These are phyloP conservation scores for Strigomonas culicis DNA, from an alignment of 208 protist species.

Conservation along the genomic window DNA sequence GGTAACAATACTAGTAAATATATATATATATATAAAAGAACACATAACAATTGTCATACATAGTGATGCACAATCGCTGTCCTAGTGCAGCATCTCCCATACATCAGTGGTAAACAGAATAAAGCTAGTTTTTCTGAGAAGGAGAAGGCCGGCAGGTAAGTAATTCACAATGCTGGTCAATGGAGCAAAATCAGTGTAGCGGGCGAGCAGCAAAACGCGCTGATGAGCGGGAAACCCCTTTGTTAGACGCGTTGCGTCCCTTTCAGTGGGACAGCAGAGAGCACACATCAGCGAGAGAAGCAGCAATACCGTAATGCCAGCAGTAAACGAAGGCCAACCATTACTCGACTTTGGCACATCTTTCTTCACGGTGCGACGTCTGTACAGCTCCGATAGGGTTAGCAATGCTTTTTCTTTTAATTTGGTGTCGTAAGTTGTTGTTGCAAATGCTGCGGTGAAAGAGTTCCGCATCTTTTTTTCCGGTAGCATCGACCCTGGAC, in stretches of 20 bases:
- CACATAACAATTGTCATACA: not conserved
- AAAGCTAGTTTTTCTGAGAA: not conserved
- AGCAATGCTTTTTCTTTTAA: not conserved
- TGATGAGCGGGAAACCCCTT: not conserved
- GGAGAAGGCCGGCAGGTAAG: not conserved
- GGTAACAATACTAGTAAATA: conserved; percentile 1
- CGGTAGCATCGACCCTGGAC: conserved; percentile 26
- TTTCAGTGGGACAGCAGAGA: not conserved
- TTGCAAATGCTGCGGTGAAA: conserved; percentile 14
- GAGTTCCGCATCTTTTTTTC: conserved; percentile 5
- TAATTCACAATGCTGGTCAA: not conserved
- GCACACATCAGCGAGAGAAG: not conserved
- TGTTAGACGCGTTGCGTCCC: not conserved
- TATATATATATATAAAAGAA: not conserved
- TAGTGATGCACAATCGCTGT: too few species aligned
- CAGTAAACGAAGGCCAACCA: not conserved
- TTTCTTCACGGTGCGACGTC: not conserved
- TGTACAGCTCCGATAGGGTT: conserved; percentile 1
- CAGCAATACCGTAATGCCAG: not conserved
- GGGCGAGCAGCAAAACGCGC: not conserved
- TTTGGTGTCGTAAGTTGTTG: conserved; percentile 13
- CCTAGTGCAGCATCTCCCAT: not conserved
- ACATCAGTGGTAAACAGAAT: not conserved
- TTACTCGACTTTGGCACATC: not conserved
- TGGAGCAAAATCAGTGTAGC: not conserved